A percentile compares a stretch with the other conserved stretches of the same genome.
phyloP scores from a whole-genome alignment of 495 filamentous ascomycete species.

The Podospora appendiculata region DNA sequence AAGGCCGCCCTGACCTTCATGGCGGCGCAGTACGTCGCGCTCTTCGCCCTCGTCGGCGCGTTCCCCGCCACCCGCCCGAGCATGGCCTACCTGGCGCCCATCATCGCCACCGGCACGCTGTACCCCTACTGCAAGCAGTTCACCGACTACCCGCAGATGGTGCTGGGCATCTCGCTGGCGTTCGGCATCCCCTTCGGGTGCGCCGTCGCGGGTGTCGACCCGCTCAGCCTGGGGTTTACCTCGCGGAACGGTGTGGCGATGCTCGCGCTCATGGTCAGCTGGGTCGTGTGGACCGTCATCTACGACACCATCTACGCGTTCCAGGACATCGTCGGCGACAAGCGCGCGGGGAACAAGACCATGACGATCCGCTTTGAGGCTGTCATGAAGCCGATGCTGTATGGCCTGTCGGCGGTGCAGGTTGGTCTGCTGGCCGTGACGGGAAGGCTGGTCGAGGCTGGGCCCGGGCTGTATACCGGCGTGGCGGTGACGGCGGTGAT shows the following conservation, averaged over 20 bases:
- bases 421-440: not conserved
- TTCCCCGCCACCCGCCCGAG: not conserved
- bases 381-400: not conserved
- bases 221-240: not conserved
- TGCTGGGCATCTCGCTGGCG: conserved; percentile 24
- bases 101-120: conserved; percentile 6
- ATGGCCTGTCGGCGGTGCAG: not conserved
- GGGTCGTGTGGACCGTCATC: conserved; percentile 32
- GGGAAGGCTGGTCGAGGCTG: too few species aligned
- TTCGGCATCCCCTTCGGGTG: conserved; percentile 19
- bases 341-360: not conserved
- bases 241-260: not conserved
- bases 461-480: too few species aligned
- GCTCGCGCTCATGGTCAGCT: conserved; percentile 12
- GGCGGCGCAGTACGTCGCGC: not conserved
- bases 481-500: too few species aligned
- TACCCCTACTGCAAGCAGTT: conserved; percentile 27
- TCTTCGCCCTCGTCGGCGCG: not conserved
- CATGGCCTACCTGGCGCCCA: conserved; percentile 10
- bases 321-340: not conserved
- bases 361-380: not conserved
- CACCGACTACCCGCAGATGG: conserved; percentile 28
- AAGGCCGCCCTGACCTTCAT: conserved; percentile 9
- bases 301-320: conserved; percentile 27
- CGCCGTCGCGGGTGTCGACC: conserved; percentile 9